phyloP scores from a whole-genome alignment of 805 yeast species.

The Ogataea philodendri region DNA sequence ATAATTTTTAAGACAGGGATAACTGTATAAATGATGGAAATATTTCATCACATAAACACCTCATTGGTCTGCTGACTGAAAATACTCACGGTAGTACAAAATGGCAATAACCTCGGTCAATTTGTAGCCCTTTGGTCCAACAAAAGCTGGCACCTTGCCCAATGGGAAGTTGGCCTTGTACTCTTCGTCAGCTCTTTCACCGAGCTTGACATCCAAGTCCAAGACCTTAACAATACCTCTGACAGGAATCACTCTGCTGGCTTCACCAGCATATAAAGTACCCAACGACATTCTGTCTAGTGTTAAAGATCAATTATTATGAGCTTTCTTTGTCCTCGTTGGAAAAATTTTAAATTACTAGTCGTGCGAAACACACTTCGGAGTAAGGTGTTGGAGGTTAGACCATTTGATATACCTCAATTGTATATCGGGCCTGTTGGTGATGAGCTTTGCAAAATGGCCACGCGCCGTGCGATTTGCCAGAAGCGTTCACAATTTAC shows the following conservation, averaged over 20 bases:
- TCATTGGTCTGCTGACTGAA: slow-evolving; percentile 1
- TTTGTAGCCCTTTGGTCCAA: slow-evolving; percentile 71
- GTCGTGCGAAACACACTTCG: slow-evolving; percentile 9
- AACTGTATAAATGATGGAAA: slow-evolving; percentile 57
- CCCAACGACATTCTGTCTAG: slow-evolving; percentile 34
- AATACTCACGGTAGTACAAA: slow-evolving; percentile 45
- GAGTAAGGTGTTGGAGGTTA: slow-evolving; percentile 7
- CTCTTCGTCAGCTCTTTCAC: slow-evolving; percentile 26
- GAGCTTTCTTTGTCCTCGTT: slow-evolving; percentile 2
- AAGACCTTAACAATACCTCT: slow-evolving; percentile 51
- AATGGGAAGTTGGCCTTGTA: slow-evolving; percentile 60
- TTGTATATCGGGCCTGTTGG: neutral
- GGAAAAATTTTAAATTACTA: slow-evolving; percentile 11
- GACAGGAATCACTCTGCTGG: slow-evolving; percentile 34
- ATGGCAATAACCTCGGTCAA: slow-evolving; percentile 69
- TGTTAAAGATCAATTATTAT: slow-evolving; percentile 8
- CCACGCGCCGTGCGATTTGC: slow-evolving; percentile 6
- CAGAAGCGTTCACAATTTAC: slow-evolving; percentile 10
- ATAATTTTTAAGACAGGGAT: slow-evolving; percentile 82
- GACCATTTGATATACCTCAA: neutral
- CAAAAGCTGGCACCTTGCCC: slow-evolving; percentile 62
- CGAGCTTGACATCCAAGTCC: slow-evolving; percentile 52
- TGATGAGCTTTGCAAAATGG: slow-evolving; percentile 3
- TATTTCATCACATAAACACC: slow-evolving; percentile 51
- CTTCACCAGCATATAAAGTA: slow-evolving; percentile 33